phyloP scores from a whole-genome alignment of 164 flowering plant genomes.

The Santalum album region DNA sequence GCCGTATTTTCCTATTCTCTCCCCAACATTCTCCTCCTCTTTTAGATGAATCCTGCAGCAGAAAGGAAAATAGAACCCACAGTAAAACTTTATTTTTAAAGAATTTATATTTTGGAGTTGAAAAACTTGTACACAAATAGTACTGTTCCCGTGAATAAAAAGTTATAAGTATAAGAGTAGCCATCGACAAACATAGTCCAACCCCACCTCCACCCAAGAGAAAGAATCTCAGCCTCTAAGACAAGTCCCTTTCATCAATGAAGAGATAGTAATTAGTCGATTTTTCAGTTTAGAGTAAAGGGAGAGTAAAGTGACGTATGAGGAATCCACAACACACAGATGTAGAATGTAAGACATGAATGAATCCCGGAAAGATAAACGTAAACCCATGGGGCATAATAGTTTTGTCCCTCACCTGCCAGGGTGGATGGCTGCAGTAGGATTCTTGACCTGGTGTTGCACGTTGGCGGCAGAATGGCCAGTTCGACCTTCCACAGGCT shows the following conservation, averaged over 20 bases:
- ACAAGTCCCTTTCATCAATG: not conserved
- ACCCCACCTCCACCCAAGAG: too few relatives aligned
- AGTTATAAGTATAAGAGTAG: too few relatives aligned
- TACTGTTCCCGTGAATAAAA: too few relatives aligned
- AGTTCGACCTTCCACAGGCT: slow-evolving; percentile 99
- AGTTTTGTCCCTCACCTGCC: slow-evolving; percentile 30
- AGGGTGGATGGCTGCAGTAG: slow-evolving; percentile 21
- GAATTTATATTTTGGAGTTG: too few relatives aligned
- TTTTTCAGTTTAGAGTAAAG: not conserved
- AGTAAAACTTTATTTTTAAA: too few relatives aligned
- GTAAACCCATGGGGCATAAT: not conserved
- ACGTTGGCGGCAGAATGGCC: slow-evolving; percentile 50
- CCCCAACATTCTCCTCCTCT: slow-evolving; percentile 18
- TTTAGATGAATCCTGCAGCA: slow-evolving; percentile 33
- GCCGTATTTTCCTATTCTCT: slow-evolving; percentile 32
- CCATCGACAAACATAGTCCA: too few relatives aligned
- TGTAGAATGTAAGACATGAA: not conserved
- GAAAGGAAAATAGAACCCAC: not conserved
- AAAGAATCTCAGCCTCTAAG: not conserved
- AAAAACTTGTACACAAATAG: too few relatives aligned
- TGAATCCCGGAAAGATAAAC: not conserved
- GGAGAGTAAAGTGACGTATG: not conserved
- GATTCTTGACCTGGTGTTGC: slow-evolving; percentile 38
- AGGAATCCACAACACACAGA: not conserved
- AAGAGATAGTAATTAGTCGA: too few relatives aligned